Conservation (phyloP, 2,329 filamentous ascomycete species). For the Whalleya microplaca region DNA sequence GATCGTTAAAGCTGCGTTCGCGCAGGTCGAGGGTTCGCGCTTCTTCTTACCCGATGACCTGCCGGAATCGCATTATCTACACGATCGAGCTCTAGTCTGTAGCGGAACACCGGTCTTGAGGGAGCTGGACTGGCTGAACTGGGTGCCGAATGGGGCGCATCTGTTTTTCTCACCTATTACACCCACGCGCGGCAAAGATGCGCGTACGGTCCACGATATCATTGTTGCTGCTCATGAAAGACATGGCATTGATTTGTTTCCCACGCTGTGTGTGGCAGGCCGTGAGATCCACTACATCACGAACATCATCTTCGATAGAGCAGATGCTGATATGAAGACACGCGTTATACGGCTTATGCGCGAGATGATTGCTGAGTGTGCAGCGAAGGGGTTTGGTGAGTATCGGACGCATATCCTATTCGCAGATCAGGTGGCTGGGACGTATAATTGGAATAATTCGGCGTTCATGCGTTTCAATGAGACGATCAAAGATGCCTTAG, state of each 20-base stretch:
- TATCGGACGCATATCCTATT: constrained; percentile 51
- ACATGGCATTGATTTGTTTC: constrained; percentile 54
- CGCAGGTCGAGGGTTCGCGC: constrained; percentile 44
- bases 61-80: constrained; percentile 42
- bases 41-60: constrained; percentile 48
- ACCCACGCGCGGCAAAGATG: constrained; percentile 51
- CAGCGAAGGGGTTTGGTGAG: constrained; percentile 47
- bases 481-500: constrained; percentile 48
- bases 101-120: constrained; percentile 40
- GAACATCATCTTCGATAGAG: constrained; percentile 55
- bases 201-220: constrained; percentile 47
- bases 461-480: constrained; percentile 49
- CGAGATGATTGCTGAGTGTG: constrained; percentile 46
- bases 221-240: constrained; percentile 42
- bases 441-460: constrained; percentile 49
- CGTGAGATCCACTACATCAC: constrained; percentile 61
- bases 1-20: constrained; percentile 48
- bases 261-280: constrained; percentile 53
- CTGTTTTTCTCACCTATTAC: constrained; percentile 57
- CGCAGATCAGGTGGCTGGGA: constrained; percentile 51
- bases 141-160: constrained; percentile 56
- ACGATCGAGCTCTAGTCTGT: constrained; percentile 41
- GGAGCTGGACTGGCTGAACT: constrained; percentile 49
- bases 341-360: constrained; percentile 32
- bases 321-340: constrained; percentile 42